Evolutionary conservation across 73 alveolate species (phyloP).

Genomic region (Tetrahymena borealis): DNA sequence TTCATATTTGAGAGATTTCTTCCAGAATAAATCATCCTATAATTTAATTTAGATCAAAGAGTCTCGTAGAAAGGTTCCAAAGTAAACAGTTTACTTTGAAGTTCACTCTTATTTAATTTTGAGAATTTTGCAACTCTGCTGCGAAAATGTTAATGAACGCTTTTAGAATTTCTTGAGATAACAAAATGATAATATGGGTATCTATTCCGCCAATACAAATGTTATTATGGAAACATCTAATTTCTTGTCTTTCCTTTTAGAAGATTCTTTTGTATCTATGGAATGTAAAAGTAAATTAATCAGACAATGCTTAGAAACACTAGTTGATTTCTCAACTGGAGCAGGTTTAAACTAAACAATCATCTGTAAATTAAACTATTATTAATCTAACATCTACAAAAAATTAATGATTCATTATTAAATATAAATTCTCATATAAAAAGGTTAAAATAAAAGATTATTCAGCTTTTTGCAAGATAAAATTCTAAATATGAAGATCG

Average conservation of each 20-base stretch:
- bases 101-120: background rate
- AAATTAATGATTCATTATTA: background rate
- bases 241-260: background rate
- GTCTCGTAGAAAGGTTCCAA: background rate
- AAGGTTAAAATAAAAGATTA: background rate
- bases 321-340: background rate
- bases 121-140: background rate
- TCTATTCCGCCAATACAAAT: background rate
- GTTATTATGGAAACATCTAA: background rate
- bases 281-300: background rate
- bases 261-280: background rate
- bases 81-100: background rate
- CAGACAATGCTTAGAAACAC: background rate
- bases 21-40: background rate
- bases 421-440: background rate
- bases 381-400: no score
- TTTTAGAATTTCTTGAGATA: background rate
- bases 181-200: background rate
- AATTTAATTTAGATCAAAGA: background rate
- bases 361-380: background rate
- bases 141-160: background rate
- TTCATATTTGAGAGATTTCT: background rate
- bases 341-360: background rate
- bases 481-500: background rate
- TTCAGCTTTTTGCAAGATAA: background rate